Conservation (phyloP, 164 flowering plant genomes). For the Tetrastigma voinierianum region DNA sequence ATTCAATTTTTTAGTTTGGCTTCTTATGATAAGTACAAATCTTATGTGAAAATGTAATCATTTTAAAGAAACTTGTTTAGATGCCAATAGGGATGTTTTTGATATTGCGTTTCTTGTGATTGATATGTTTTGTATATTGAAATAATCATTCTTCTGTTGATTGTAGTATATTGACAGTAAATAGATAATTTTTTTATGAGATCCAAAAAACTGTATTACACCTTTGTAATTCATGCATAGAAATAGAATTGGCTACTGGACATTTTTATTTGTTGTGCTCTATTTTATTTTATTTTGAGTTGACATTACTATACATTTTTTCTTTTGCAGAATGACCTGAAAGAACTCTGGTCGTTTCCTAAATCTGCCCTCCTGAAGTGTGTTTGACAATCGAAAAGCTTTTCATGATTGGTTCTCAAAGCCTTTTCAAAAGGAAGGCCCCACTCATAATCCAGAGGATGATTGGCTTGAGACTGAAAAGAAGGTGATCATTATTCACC, state of each 20-base stretch:
- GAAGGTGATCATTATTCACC: slow-evolving; percentile 92
- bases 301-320: not conserved
- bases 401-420: slow-evolving; percentile 99
- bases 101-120: no score
- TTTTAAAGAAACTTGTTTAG: no score
- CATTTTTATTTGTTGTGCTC: not conserved
- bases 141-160: no score
- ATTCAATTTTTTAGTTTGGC: no score
- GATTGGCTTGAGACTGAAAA: slow-evolving; percentile 99
- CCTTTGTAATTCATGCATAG: not conserved
- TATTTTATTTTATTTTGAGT: not conserved
- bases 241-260: not conserved
- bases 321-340: slow-evolving; percentile 87
- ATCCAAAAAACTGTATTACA: no score
- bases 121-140: no score
- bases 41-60: no score
- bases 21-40: no score
- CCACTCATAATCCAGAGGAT: slow-evolving; percentile 82
- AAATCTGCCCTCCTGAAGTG: slow-evolving; percentile 99
- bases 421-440: slow-evolving; percentile 93
- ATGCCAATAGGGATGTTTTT: no score
- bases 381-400: slow-evolving; percentile 96
- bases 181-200: no score
- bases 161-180: no score
- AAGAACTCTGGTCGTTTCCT: slow-evolving; percentile 97